phyloP scores from a whole-genome alignment of 2,329 filamentous ascomycete genomes.

The Aureobasidium leucospermi region DNA sequence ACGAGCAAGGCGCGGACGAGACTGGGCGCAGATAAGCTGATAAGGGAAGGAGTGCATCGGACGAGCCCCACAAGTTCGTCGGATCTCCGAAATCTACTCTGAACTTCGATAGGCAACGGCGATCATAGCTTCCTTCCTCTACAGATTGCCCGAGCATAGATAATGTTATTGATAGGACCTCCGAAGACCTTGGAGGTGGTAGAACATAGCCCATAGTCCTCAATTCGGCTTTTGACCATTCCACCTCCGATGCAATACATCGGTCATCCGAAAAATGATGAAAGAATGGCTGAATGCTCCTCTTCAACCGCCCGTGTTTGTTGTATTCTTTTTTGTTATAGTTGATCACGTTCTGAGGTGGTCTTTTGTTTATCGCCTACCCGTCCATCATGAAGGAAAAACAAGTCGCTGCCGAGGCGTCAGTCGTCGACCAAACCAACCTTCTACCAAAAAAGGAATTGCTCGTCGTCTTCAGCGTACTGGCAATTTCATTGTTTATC shows the following conservation, averaged over 20 bases:
- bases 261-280: background rate
- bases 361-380: too few relatives aligned
- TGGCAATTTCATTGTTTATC: background rate
- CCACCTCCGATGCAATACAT: background rate
- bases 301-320: background rate
- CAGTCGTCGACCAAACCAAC: background rate
- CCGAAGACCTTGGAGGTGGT: background rate
- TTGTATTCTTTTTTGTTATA: background rate
- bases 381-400: background rate
- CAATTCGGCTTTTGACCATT: background rate
- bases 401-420: background rate
- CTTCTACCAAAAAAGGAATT: background rate
- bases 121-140: background rate
- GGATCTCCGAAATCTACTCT: background rate
- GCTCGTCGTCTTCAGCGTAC: background rate
- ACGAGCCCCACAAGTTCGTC: background rate
- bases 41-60: background rate
- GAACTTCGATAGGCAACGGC: background rate
- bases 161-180: background rate
- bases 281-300: background rate
- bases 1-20: background rate
- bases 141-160: background rate
- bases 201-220: background rate
- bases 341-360: background rate
- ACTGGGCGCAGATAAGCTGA: background rate